Evolutionary conservation across 495 filamentous ascomycete genomes (phyloP).

Genomic region (Chaetomium cochliodes): DNA sequence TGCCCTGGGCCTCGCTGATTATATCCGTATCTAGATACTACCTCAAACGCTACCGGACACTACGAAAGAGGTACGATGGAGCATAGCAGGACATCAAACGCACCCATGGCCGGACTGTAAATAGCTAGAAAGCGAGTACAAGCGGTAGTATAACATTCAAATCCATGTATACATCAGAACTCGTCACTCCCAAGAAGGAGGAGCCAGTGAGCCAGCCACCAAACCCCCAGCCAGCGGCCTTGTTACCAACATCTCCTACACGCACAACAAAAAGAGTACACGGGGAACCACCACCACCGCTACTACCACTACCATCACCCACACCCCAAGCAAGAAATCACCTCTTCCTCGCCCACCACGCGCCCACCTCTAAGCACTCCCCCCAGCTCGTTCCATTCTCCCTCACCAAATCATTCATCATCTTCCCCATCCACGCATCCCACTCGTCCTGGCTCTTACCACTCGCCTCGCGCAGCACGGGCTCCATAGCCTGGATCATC

Average conservation of each 20-base stretch:
- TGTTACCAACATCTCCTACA: neutral
- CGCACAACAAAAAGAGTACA: neutral
- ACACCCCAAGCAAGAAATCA: constrained; percentile 11
- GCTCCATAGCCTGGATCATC: constrained; percentile 85
- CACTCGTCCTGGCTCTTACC: constrained; percentile 88
- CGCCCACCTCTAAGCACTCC: constrained; percentile 89
- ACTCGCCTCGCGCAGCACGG: constrained; percentile 74
- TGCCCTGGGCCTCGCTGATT: too few species aligned
- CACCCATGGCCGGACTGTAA: neutral
- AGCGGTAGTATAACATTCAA: neutral
- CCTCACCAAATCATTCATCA: constrained; percentile 80
- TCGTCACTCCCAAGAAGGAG: neutral
- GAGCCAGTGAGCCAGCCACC: constrained; percentile 5
- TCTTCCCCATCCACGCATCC: constrained; percentile 84
- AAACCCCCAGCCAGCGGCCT: neutral
- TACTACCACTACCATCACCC: too few species aligned
- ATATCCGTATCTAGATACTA: constrained; percentile 65
- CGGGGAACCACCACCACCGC: too few species aligned
- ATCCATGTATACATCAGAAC: constrained; percentile 2
- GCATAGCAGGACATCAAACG: constrained; percentile 12
- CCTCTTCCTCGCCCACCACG: constrained; percentile 71
- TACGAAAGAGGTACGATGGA: constrained; percentile 76
- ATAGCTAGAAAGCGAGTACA: neutral
- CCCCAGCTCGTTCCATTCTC: constrained; percentile 75
- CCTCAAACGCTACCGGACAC: constrained; percentile 86